phyloP scores from a whole-genome alignment of 2,329 filamentous ascomycete species.

The Aspergillus fumigatiaffinis region DNA sequence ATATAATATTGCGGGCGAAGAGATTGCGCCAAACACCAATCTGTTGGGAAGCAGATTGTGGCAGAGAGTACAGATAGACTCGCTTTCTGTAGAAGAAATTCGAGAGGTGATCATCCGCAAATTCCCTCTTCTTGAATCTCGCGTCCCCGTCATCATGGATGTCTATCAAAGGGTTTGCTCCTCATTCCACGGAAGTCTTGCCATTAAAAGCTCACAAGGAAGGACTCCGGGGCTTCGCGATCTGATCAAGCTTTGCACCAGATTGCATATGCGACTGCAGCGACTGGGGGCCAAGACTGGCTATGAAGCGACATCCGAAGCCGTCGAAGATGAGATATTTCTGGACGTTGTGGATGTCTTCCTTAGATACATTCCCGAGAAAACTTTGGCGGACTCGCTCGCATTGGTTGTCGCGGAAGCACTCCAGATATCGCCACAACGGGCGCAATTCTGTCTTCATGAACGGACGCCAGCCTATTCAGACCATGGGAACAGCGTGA shows the following conservation, averaged over 20 bases:
- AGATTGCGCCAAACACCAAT: conserved; percentile 63
- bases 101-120: conserved; percentile 66
- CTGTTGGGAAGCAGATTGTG: conserved; percentile 85
- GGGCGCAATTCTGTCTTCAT: conserved; percentile 71
- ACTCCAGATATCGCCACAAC: conserved; percentile 79
- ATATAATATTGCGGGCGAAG: conserved; percentile 61
- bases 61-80: conserved; percentile 67
- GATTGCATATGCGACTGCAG: conserved; percentile 64
- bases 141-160: conserved; percentile 53
- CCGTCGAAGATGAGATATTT: conserved; percentile 76
- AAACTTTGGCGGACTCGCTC: conserved; percentile 49
- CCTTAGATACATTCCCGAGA: conserved; percentile 70
- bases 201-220: conserved; percentile 37
- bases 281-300: conserved; percentile 58
- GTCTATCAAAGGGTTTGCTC: conserved; percentile 48
- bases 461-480: conserved; percentile 69
- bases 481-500: conserved; percentile 55
- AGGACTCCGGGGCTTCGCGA: conserved; percentile 69
- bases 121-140: conserved; percentile 63
- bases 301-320: conserved; percentile 68
- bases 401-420: conserved; percentile 74
- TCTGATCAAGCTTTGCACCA: conserved; percentile 84
- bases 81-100: conserved; percentile 67
- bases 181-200: conserved; percentile 36
- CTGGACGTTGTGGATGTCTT: conserved; percentile 93